Evolutionary conservation across 345 rosid species (phyloP).

Genomic region (Salix exigua): DNA sequence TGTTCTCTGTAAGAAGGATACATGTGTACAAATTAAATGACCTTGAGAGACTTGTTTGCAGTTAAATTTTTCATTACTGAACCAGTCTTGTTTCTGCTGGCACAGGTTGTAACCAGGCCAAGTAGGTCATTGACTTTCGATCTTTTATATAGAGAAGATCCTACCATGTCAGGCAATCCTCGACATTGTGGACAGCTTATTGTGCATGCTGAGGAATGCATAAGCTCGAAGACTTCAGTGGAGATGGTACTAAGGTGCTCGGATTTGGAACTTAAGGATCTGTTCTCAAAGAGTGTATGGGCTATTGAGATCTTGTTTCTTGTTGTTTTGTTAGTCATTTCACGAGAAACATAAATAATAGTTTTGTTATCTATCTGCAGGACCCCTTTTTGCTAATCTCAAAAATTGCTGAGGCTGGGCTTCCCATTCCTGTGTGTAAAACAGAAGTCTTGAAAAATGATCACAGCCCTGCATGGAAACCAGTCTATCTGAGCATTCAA

Average conservation of each 20-base stretch:
- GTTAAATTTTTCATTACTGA: neutral
- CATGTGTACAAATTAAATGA: neutral
- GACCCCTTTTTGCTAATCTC: conserved; percentile 90
- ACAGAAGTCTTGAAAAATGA: conserved; percentile 86
- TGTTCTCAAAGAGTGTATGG: conserved; percentile 81
- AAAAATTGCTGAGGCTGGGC: conserved; percentile 58
- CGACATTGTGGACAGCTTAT: conserved; percentile 54
- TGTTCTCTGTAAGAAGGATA: neutral
- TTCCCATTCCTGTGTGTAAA: conserved; percentile 70
- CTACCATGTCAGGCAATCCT: conserved; percentile 30
- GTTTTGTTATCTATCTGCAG: conserved; percentile 36
- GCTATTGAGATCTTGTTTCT: conserved; percentile 12
- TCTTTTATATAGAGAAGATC: conserved; percentile 54
- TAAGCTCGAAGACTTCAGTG: conserved; percentile 60
- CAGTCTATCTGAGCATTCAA: conserved; percentile 67
- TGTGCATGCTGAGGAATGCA: conserved; percentile 81
- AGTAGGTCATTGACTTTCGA: conserved; percentile 47
- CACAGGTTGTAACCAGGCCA: conserved; percentile 54
- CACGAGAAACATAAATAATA: conserved; percentile 7
- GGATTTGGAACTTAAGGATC: conserved; percentile 72
- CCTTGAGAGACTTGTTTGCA: neutral
- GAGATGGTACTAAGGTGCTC: conserved; percentile 76
- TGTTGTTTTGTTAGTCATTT: conserved; percentile 5
- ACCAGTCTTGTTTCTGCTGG: neutral
- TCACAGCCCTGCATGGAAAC: conserved; percentile 65